These are phyloP conservation scores for Paraurostyla sp. DNA, from an alignment of 73 alveolate genomes.

Conservation along the genomic window DNA sequence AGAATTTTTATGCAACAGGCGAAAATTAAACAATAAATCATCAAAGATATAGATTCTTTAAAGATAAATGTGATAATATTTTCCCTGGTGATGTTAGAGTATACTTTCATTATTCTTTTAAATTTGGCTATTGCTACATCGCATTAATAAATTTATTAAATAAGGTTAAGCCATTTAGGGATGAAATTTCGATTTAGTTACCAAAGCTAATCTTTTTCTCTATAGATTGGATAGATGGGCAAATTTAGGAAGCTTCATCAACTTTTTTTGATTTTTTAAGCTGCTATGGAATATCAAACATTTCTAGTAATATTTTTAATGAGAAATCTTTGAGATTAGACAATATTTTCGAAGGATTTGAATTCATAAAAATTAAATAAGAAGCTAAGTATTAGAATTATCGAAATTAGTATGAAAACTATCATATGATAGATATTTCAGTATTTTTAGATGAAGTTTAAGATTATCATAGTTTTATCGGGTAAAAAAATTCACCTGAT, in stretches of 20 bases:
- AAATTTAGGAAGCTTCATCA: background rate
- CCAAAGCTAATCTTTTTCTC: background rate
- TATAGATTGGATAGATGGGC: constrained; percentile 18
- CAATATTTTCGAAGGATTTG: constrained; percentile 17
- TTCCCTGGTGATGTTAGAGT: too few species aligned
- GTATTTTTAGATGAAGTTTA: constrained; percentile 4
- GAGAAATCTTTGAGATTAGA: background rate
- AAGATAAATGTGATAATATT: too few species aligned
- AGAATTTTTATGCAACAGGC: too few species aligned
- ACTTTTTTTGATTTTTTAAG: background rate
- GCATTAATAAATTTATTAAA: background rate
- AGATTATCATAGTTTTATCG: background rate
- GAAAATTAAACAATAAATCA: too few species aligned
- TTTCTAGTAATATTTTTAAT: background rate
- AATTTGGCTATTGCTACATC: constrained; percentile 6
- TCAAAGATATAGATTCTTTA: too few species aligned
- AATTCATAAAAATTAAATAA: background rate
- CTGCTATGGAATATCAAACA: background rate
- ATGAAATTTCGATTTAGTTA: background rate
- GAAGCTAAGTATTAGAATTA: too few species aligned
- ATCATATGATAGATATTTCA: background rate
- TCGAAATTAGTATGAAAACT: constrained; percentile 1
- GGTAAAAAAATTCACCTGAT: background rate
- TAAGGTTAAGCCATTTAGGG: constrained; percentile 28
- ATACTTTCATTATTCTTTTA: too few species aligned